Conservation (phyloP, 83 land plant species). For the Isoetes engelmannii region DNA sequence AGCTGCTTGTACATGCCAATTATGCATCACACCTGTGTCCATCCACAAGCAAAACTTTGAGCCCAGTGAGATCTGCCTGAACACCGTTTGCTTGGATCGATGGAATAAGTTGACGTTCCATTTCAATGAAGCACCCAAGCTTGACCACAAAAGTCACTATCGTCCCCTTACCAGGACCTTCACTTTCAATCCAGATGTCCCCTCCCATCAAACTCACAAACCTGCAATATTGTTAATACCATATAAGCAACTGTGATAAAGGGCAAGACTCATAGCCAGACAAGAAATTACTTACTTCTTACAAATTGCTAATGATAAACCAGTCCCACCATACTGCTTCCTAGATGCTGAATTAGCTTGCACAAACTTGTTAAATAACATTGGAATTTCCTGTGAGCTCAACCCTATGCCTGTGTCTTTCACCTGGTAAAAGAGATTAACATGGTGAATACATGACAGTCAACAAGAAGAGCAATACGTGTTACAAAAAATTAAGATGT, state of each 20-base stretch:
- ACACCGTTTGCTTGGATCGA: slow-evolving; percentile 4
- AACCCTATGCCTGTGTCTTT: slow-evolving; percentile 83
- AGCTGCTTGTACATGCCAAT: too few relatives aligned
- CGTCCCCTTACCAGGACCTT: slow-evolving; percentile 69
- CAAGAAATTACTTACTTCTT: slow-evolving; percentile 48
- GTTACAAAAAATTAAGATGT: too few relatives aligned
- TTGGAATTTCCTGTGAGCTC: slow-evolving; percentile 63
- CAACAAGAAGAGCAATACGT: too few relatives aligned
- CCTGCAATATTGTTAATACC: slow-evolving; percentile 33
- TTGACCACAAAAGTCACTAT: slow-evolving; percentile 61
- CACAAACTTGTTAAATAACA: slow-evolving; percentile 68
- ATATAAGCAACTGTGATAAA: not conserved
- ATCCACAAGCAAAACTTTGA: slow-evolving; percentile 24
- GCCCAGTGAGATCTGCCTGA: slow-evolving; percentile 23
- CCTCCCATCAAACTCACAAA: slow-evolving; percentile 87
- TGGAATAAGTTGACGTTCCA: slow-evolving; percentile 10
- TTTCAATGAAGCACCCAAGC: slow-evolving; percentile 38
- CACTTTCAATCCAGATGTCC: slow-evolving; percentile 91
- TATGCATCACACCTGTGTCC: slow-evolving; percentile 19
- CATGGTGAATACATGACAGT: too few relatives aligned
- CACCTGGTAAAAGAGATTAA: slow-evolving; percentile 37
- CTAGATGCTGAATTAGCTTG: slow-evolving; percentile 42
- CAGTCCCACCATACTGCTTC: slow-evolving; percentile 52
- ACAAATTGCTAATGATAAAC: slow-evolving; percentile 88
- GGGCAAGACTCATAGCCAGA: slow-evolving; percentile 37